Evolutionary conservation across 2,329 filamentous ascomycete genomes (phyloP).

Genomic region (Ceratocystis papillata): DNA sequence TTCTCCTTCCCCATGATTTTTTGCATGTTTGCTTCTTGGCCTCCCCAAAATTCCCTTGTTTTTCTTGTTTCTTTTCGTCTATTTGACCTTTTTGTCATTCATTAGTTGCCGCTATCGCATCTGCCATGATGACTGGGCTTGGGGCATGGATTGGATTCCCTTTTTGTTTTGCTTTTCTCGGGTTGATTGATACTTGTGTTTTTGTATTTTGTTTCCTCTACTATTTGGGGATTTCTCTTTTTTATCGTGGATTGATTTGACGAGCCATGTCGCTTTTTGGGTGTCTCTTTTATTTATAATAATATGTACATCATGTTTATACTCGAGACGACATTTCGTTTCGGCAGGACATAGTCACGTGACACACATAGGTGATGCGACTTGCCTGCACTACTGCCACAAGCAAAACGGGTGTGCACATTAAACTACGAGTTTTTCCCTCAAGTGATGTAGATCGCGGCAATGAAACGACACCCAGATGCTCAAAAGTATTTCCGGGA

Average conservation of each 20-base stretch:
- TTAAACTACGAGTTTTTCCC: neutral
- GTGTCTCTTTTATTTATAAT: neutral
- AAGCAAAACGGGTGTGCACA: neutral
- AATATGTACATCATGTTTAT: neutral
- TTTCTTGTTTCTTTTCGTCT: neutral
- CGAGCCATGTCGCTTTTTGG: neutral
- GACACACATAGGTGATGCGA: neutral
- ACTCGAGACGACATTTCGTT: too few species aligned
- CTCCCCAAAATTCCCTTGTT: neutral
- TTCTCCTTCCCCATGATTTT: neutral
- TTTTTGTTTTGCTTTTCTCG: neutral
- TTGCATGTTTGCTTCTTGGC: neutral
- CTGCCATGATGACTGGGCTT: neutral
- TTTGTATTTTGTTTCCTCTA: neutral
- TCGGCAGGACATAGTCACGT: neutral
- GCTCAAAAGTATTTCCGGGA: slow-evolving; percentile 34
- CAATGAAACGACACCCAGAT: slow-evolving; percentile 48
- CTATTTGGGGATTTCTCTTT: neutral
- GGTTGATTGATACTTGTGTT: slow-evolving; percentile 10
- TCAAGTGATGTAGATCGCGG: slow-evolving; percentile 43
- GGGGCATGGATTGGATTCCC: neutral
- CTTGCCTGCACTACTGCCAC: too few species aligned
- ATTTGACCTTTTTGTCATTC: neutral
- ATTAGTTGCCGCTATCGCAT: neutral
- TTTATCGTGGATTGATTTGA: too few species aligned